Evolutionary conservation across 192 early-diverging fungal species (phyloP).

Genomic region (Gigaspora rosea): DNA sequence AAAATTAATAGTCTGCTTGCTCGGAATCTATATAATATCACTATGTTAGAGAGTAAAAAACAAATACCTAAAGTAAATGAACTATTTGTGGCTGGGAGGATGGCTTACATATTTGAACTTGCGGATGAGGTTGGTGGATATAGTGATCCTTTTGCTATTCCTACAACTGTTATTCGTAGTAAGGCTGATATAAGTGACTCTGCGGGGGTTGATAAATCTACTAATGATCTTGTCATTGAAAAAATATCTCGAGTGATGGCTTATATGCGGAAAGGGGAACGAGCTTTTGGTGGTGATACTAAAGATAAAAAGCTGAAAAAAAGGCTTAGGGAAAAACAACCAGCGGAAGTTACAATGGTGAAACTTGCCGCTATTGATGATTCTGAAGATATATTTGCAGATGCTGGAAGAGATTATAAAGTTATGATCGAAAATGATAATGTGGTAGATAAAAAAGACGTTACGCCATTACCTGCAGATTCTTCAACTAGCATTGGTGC

Average conservation of each 20-base stretch:
- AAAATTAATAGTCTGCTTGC: slow-evolving; percentile 48
- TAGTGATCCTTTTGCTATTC: slow-evolving; percentile 56
- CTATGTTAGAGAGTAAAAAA: slow-evolving; percentile 42
- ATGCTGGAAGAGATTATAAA: slow-evolving; percentile 77
- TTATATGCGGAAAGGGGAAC: slow-evolving; percentile 39
- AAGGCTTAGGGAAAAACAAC: slow-evolving; percentile 36
- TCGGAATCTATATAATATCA: slow-evolving; percentile 51
- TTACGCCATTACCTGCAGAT: slow-evolving; percentile 36
- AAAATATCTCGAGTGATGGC: slow-evolving; percentile 69
- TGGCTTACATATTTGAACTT: slow-evolving; percentile 73
- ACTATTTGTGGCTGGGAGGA: slow-evolving; percentile 74
- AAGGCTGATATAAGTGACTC: slow-evolving; percentile 62
- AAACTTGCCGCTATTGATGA: slow-evolving; percentile 53
- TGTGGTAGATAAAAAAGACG: slow-evolving; percentile 36
- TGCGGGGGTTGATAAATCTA: slow-evolving; percentile 50
- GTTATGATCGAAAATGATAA: slow-evolving; percentile 35
- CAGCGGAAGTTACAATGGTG: slow-evolving; percentile 30
- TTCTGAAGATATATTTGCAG: slow-evolving; percentile 83
- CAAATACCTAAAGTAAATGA: slow-evolving; percentile 59
- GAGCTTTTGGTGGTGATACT: slow-evolving; percentile 33
- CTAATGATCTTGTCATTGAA: slow-evolving; percentile 68
- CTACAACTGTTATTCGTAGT: slow-evolving; percentile 76
- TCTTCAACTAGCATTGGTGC: slow-evolving; percentile 19
- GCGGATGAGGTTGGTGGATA: slow-evolving; percentile 49
- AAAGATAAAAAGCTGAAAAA: slow-evolving; percentile 51